Evolutionary conservation across 1,139 yeast species (phyloP).

Genomic region (Hansenula lynferdii): DNA sequence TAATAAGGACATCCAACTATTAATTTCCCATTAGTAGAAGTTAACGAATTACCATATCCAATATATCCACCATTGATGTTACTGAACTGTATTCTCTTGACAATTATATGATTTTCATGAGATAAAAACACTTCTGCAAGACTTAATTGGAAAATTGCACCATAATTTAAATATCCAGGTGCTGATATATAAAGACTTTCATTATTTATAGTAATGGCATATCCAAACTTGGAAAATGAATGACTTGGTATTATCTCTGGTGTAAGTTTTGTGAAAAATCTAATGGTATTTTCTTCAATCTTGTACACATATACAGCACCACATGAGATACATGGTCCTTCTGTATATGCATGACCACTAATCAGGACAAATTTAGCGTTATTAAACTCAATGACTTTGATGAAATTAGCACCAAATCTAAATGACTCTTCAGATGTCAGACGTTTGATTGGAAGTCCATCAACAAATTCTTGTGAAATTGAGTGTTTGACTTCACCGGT

Average conservation of each 20-base stretch:
- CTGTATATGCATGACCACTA: constrained; percentile 18
- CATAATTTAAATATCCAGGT: constrained; percentile 35
- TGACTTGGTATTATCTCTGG: constrained; percentile 13
- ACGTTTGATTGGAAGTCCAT: constrained; percentile 3
- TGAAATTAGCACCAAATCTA: constrained; percentile 27
- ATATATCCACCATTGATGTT: constrained; percentile 24
- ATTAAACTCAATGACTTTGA: constrained; percentile 19
- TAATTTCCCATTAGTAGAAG: constrained; percentile 24
- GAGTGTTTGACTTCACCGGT: constrained; percentile 5
- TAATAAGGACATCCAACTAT: constrained; percentile 43
- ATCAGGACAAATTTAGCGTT: constrained; percentile 25
- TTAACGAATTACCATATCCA: constrained; percentile 38
- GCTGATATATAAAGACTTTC: constrained; percentile 30
- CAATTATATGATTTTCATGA: constrained; percentile 10
- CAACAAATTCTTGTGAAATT: constrained; percentile 2
- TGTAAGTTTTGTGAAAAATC: constrained; percentile 12
- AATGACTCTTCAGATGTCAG: constrained; percentile 21
- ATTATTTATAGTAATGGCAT: constrained; percentile 23
- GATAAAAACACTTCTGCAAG: constrained; percentile 20
- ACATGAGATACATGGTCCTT: constrained; percentile 24
- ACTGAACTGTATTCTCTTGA: constrained; percentile 18
- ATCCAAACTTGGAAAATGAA: constrained; percentile 30
- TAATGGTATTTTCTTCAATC: constrained; percentile 11
- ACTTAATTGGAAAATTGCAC: constrained; percentile 38
- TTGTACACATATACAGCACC: constrained; percentile 36